Evolutionary conservation across 306 rosid genomes (phyloP), one percentile per base, ranked within the genome.

Genomic region (Pterocarpus macrocarpus): DNA sequence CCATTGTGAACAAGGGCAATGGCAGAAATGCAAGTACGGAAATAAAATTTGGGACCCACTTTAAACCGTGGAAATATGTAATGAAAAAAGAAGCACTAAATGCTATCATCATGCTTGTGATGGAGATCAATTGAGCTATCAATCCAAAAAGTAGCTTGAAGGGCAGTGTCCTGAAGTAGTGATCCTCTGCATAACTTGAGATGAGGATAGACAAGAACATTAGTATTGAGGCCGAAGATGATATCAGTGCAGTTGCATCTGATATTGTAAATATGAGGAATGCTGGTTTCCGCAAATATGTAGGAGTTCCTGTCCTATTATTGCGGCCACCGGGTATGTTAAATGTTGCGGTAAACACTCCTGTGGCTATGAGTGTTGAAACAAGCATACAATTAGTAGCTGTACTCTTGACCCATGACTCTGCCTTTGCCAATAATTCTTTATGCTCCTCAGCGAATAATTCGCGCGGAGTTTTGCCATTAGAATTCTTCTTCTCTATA

Each of bases 331-430:
- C 88, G 0, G 92, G 90, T 30, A 87, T 11, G 71, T 36, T 83
- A 6, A 90, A 87, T 47, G 87, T 84, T 0, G 90, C 83, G 1
- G 90, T 13, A 13, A 88, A 79, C 1, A 87, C 82, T 16, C 89
- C 87, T 0, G 92, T 73, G 2, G 88, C 53, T 8, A 90, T 85
- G 1, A 90, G 68, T 8, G 94, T 59, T 5, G 94, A 82, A 22
- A 87, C 84, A 3, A 91, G 64, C 80, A 85, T 74, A 16, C 90
- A 82, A 0, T 79, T 82, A 1, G 67, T 72, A 0, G 92, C 81
- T n/a, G 90, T 91, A 39, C 33, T 4, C 50, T 83, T 84, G 68
- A 81, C 89, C 94, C 94, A 91, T 8, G 73, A 30, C 32, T 85
- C 91, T 62, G 92, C 94, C 41, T 74, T 62, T 28, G 15, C 9